Evolutionary conservation across 2,329 filamentous ascomycete species (phyloP).

Genomic region (Lojkania enalia): DNA sequence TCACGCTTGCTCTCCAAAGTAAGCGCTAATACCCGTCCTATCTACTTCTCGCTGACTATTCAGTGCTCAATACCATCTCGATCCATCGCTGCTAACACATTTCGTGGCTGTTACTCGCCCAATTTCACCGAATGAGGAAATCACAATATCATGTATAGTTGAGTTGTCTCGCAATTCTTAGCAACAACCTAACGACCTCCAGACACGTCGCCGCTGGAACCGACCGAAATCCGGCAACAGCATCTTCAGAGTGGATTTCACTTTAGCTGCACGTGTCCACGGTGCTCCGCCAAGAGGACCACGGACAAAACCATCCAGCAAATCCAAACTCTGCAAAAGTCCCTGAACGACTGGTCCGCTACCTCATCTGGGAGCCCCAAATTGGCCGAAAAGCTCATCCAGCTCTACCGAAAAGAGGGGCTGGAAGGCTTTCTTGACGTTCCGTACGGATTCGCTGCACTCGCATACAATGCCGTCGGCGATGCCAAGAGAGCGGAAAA

Average conservation of each 20-base stretch:
- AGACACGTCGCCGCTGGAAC: constrained; percentile 45
- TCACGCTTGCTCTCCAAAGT: constrained; percentile 47
- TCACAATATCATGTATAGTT: constrained; percentile 45
- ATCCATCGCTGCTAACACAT: constrained; percentile 43
- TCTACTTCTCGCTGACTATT: constrained; percentile 6
- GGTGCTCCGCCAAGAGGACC: constrained; percentile 32
- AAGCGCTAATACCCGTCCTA: constrained; percentile 1
- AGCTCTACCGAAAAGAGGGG: constrained; percentile 42
- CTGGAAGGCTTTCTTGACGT: constrained; percentile 46
- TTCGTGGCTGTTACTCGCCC: constrained; percentile 43
- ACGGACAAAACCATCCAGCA: constrained; percentile 37
- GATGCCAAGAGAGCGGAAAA: constrained; percentile 25
- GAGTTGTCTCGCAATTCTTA: background rate
- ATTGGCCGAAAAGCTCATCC: constrained; percentile 39
- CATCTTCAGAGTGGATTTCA: constrained; percentile 42
- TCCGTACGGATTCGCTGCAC: constrained; percentile 46
- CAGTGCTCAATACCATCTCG: constrained; percentile 48
- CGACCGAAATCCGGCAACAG: constrained; percentile 30
- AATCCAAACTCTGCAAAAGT: constrained; percentile 36
- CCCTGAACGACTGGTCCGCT: constrained; percentile 36
- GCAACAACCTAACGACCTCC: background rate
- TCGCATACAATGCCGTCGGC: constrained; percentile 45
- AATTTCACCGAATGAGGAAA: constrained; percentile 43
- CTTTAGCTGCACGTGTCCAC: constrained; percentile 47
- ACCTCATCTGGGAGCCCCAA: constrained; percentile 21